phyloP scores from a whole-genome alignment of 2,329 filamentous ascomycete genomes.

The Polytolypa hystricis region DNA sequence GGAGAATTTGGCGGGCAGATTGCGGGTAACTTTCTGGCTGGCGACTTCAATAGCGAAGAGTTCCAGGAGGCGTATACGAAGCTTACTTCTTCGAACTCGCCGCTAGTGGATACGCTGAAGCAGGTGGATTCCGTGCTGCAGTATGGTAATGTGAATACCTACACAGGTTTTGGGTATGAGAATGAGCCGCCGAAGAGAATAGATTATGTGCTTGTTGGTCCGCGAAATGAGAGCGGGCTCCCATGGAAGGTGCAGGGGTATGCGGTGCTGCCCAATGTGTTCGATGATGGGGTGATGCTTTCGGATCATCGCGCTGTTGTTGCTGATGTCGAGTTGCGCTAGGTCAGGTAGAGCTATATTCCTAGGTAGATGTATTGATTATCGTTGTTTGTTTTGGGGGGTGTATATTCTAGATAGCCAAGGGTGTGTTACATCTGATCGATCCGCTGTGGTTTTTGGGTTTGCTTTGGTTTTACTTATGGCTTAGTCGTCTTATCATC shows the following conservation, averaged over 20 bases:
- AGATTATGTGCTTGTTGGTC: constrained; percentile 42
- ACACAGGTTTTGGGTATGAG: constrained; percentile 41
- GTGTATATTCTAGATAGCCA: too few relatives aligned
- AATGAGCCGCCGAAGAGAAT: constrained; percentile 33
- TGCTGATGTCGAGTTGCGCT: constrained; percentile 32
- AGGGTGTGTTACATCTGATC: too few relatives aligned
- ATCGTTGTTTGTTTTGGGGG: too few relatives aligned
- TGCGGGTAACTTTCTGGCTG: constrained; percentile 40
- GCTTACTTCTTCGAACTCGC: constrained; percentile 30
- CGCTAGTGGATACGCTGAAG: constrained; percentile 28
- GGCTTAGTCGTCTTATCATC: too few relatives aligned
- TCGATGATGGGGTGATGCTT: constrained; percentile 44
- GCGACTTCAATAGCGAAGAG: constrained; percentile 46
- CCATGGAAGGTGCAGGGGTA: constrained; percentile 38
- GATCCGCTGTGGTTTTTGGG: too few relatives aligned
- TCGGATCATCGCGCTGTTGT: constrained; percentile 50
- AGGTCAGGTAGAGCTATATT: too few relatives aligned
- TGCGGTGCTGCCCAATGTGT: constrained; percentile 42
- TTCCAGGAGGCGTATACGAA: constrained; percentile 42
- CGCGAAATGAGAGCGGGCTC: constrained; percentile 3
- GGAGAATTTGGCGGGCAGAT: constrained; percentile 17
- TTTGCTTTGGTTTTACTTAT: too few relatives aligned
- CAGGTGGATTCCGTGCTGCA: constrained; percentile 23
- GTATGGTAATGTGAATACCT: constrained; percentile 44
- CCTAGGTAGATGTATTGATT: too few relatives aligned